Base-by-base conservation (phyloP, 352 stramenopile genomes). In the Phytophthora crassamura region DNA sequence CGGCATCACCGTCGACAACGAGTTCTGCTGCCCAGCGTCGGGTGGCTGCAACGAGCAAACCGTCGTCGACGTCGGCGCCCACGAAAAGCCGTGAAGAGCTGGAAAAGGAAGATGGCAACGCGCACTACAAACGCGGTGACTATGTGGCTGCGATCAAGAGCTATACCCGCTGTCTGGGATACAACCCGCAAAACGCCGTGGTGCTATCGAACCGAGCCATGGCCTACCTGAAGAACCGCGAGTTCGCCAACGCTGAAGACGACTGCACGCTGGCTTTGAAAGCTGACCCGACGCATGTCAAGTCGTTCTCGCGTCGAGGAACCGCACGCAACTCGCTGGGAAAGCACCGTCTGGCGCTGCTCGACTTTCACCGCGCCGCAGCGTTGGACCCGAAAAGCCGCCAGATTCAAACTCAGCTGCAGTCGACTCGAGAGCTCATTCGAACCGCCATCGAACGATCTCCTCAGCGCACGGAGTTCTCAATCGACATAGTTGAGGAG, bases 21-120 rank as follows among this genome's bases (percentile, higher is more conserved):
- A 36, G 7, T 16, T 39, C 32, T 32, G 22, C 51, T 30, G 20
- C 7, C 59, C 33, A 55, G 10, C 49, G 39, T 42, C 54, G 30
- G 36, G 25, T 63, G 34, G 22, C 35, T 38, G 22, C 58, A 59
- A 58, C 42, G 11, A 69, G 7, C 11, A 65, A 53, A 10, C 4
- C 30, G 36, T 10, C 43, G 32, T 12, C 41, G 3, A 33, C 52
- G 45, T 35, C 33, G 11, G n/a, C n/a, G 12, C 48, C 41, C 3
- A 45, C 39, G 7, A 65, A 75, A 51, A 69, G 30, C 59, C 78
- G 85, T 25, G 84, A 91, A 20, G 73, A 90, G 15, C 57, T 94
- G 11, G 93, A 98, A 56, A 80, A 82, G 12, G 80, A 96, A 60
- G 96, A 98, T 53, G 95, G 95, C 10, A 98, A 98, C 63, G 89